Evolutionary conservation across 176 grass and related monocot species (phyloP).

Genomic region (Aegilops longissima): DNA sequence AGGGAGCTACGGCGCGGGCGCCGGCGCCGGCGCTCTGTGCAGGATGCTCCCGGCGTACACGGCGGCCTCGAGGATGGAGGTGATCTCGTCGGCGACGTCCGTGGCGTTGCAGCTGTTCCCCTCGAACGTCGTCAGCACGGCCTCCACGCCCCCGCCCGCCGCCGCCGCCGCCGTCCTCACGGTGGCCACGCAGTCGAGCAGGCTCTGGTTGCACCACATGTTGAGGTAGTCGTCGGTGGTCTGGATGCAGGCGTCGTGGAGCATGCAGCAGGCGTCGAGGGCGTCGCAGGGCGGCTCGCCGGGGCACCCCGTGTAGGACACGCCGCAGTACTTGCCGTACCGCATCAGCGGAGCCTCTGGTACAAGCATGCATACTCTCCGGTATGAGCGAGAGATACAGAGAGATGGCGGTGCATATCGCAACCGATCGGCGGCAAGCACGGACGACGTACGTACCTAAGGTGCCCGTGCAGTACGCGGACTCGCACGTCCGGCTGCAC

Average conservation of each 20-base stretch:
- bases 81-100: slow-evolving; percentile 70
- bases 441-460: not conserved
- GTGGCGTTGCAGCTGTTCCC: slow-evolving; percentile 74
- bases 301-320: slow-evolving; percentile 72
- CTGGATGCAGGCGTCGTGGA: slow-evolving; percentile 79
- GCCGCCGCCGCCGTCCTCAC: slow-evolving; percentile 23
- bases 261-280: slow-evolving; percentile 91
- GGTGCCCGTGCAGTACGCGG: slow-evolving; percentile 59
- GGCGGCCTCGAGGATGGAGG: slow-evolving; percentile 60
- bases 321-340: slow-evolving; percentile 92
- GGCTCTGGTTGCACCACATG: slow-evolving; percentile 79
- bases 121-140: slow-evolving; percentile 45
- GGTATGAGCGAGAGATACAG: too few species aligned
- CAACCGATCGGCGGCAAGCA: not conserved
- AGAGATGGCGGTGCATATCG: too few species aligned
- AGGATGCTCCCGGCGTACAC: slow-evolving; percentile 60
- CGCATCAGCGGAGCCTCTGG: slow-evolving; percentile 64
- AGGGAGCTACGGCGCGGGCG: slow-evolving; percentile 13
- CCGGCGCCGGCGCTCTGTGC: slow-evolving; percentile 41
- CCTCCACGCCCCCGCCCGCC: not conserved
- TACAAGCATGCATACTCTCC: too few species aligned
- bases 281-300: slow-evolving; percentile 81
- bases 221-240: slow-evolving; percentile 77
- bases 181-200: slow-evolving; percentile 66
- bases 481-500: slow-evolving; percentile 84